Percentiles rank a stretch among this genome's conserved stretches.
phyloP scores from a whole-genome alignment of 2,329 filamentous ascomycete species.

The Byssochlamys sp. region DNA sequence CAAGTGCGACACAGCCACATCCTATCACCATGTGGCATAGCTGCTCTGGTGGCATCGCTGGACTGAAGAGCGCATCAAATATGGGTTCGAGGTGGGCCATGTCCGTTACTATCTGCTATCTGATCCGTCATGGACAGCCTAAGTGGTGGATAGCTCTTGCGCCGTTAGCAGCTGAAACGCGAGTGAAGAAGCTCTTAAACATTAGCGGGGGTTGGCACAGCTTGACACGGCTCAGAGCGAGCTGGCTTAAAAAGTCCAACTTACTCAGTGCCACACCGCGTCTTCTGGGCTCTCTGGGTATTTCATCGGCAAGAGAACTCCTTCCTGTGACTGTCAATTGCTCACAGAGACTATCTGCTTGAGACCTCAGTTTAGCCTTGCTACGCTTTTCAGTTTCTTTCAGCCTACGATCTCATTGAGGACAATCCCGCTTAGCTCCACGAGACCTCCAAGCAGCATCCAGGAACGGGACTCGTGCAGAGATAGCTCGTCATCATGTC shows the following conservation, averaged over 20 bases:
- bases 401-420: not conserved
- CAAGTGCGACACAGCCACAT: not conserved
- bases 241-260: not conserved
- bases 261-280: not conserved
- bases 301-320: not conserved
- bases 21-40: not conserved
- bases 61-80: not conserved
- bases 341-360: not conserved
- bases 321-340: not conserved
- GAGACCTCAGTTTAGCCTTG: not conserved
- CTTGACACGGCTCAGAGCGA: not conserved
- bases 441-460: not conserved
- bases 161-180: not conserved
- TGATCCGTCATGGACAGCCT: not conserved
- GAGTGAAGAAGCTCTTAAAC: not conserved
- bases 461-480: not conserved
- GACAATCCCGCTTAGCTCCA: not conserved
- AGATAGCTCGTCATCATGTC: constrained; percentile 20
- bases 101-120: not conserved
- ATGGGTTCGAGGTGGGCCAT: not conserved
- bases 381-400: not conserved
- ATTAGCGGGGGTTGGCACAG: not conserved
- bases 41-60: not conserved
- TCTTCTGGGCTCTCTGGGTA: not conserved
- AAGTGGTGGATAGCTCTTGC: not conserved